A percentile compares a stretch with the other conserved stretches of the same genome.
phyloP scores from a whole-genome alignment of 352 stramenopile species.

The Phytophthora podocarpi region DNA sequence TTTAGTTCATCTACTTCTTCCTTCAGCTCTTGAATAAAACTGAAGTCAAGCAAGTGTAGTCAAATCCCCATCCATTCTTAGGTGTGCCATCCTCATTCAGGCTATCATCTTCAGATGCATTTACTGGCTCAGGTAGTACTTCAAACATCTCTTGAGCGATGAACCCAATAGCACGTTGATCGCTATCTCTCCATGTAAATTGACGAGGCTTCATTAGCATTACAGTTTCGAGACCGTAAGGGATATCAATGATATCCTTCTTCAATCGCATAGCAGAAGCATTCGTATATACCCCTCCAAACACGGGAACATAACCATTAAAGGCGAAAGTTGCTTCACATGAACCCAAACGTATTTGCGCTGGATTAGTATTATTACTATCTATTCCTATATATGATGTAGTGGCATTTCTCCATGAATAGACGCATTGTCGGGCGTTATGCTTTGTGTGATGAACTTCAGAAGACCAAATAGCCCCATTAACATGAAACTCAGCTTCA shows the following conservation, averaged over 20 bases:
- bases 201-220: background rate
- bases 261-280: background rate
- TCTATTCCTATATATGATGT: too few relatives aligned
- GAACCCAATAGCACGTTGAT: background rate
- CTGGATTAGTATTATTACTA: too few relatives aligned
- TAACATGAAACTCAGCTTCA: background rate
- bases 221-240: background rate
- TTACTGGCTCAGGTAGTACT: constrained; percentile 1
- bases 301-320: background rate
- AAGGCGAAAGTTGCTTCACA: background rate
- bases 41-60: background rate
- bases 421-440: too few relatives aligned
- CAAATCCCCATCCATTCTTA: background rate
- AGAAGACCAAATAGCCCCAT: background rate
- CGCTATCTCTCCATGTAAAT: background rate
- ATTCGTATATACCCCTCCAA: constrained; percentile 2
- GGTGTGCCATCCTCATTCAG: background rate
- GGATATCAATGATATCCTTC: background rate
- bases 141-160: constrained; percentile 4
- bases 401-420: too few relatives aligned
- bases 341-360: too few relatives aligned
- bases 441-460: too few relatives aligned
- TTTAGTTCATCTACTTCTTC: too few relatives aligned
- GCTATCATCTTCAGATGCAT: background rate
- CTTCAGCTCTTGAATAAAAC: constrained; percentile 10